Evolutionary conservation across 768 basidiomycete species (phyloP), one percentile per base, ranked within the genome.

Genomic region (Tricholoma hemisulphureum): DNA sequence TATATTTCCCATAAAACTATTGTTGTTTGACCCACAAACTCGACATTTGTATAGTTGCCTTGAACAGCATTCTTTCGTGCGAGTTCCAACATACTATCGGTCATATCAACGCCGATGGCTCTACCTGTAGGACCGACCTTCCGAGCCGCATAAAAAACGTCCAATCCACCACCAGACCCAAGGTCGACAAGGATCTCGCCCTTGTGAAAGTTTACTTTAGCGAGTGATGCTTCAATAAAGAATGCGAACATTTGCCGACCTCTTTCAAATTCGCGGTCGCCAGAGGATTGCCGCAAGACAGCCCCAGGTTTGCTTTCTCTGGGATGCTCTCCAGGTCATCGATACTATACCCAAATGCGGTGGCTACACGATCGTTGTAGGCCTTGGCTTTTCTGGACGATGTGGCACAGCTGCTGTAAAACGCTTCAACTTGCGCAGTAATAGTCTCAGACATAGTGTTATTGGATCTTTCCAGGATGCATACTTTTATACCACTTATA

Each of bases 111-210:
- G 0, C 85, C 84, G n/a, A 86, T 74, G 1, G 68, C 83, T 58
- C 75, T 73, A 2, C 85, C 85, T 0, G 58, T 69, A 0, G 74
- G 67, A 3, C 85, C 85, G 3, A 82, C 78, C 59, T 78, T 79
- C 0, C 65, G 54, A 2, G 82, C 83, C 0, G 83, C 80, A 9
- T 84, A 73, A 51, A 86, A 77, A 28, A 85, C 73, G 59, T 86
- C 83, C 10, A 83, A 71, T 0, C 85, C 85, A 2, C 77, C 82
- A 1, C 85, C 83, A 2, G 77, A 82, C 7, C 84, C 85, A 6
- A 87, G 73, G 64, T 86, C 81, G 1, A 87, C 64, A 3, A 85
- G 77, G 1, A 65, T 71, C 68, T 86, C 84, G 45, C 84, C 84
- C 83, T n/a, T n/a, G n/a, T 84, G 58, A 18, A 28, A n/a, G n/a